These are phyloP conservation scores for Phytophthora nicotianae DNA, from an alignment of 352 stramenopile species.

Conservation along the genomic window DNA sequence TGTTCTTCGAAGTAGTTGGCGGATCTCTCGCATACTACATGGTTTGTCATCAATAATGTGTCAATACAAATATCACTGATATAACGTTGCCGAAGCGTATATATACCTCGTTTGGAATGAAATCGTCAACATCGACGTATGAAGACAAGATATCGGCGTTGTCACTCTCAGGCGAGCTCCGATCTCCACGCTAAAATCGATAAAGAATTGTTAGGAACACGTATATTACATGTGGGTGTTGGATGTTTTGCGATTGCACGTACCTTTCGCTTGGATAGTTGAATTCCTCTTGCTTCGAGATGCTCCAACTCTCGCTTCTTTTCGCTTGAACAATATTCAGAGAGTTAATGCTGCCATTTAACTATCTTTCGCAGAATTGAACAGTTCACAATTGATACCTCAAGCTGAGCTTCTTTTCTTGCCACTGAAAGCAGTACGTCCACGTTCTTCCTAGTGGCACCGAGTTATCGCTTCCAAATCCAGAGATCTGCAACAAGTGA, in stretches of 20 bases:
- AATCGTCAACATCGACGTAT: constrained; percentile 67
- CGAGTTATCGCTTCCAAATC: constrained; percentile 15
- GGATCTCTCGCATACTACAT: constrained; percentile 12
- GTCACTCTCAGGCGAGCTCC: constrained; percentile 1
- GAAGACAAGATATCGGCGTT: constrained; percentile 32
- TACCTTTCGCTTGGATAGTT: constrained; percentile 15
- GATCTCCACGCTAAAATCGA: constrained; percentile 11
- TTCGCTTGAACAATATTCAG: constrained; percentile 14
- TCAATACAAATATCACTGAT: constrained; percentile 4
- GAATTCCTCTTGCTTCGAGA: constrained; percentile 24
- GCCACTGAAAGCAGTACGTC: constrained; percentile 60
- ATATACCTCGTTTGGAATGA: constrained; percentile 37
- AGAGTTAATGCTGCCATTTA: not conserved
- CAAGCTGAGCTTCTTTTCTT: constrained; percentile 47
- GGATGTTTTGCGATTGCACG: not conserved
- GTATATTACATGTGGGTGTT: too few species aligned
- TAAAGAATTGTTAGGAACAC: constrained; percentile 1
- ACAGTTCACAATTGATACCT: constrained; percentile 7
- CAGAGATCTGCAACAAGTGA: constrained; percentile 33
- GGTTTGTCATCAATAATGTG: not conserved
- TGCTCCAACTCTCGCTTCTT: constrained; percentile 21
- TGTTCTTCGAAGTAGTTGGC: constrained; percentile 17
- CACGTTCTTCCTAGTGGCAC: constrained; percentile 42
- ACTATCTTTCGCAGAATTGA: not conserved
- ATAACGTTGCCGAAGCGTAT: not conserved